A percentile compares a stretch with the other conserved stretches of the same genome.
Conservation (phyloP, 2,329 filamentous ascomycete genomes). For the Aspergillus sp. region DNA sequence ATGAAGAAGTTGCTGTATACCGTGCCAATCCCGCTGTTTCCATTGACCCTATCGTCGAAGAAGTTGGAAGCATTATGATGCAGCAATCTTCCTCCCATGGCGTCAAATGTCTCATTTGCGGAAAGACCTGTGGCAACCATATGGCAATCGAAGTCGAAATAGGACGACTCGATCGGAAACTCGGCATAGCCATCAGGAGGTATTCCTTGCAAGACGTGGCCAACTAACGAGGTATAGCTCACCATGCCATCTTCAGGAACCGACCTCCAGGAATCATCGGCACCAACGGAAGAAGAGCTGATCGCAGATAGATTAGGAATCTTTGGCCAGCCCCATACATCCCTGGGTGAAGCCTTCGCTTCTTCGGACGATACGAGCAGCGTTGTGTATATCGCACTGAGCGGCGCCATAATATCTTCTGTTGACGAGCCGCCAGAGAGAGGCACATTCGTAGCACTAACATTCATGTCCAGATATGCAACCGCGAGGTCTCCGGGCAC, state of each 20-base stretch:
- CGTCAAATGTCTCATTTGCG: background rate
- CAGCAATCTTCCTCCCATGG: background rate
- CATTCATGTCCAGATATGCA: background rate
- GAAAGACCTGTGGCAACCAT: background rate
- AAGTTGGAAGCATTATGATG: background rate
- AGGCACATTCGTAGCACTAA: background rate
- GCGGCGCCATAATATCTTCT: background rate
- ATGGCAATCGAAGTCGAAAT: background rate
- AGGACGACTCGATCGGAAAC: background rate
- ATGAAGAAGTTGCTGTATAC: background rate
- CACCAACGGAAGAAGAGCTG: background rate
- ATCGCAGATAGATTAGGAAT: background rate
- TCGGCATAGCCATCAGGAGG: background rate
- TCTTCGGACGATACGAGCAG: background rate
- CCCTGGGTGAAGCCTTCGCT: background rate
- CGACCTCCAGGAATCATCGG: background rate
- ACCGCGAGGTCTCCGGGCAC: background rate
- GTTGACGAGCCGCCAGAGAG: background rate
- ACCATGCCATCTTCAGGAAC: background rate
- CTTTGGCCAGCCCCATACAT: slow-evolving; percentile 2
- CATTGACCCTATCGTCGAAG: background rate
- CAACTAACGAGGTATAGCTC: background rate
- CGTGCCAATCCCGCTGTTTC: background rate
- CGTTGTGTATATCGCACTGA: background rate
- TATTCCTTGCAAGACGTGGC: background rate